Conservation (phyloP, 768 basidiomycete genomes). For the Russula brevipes region DNA sequence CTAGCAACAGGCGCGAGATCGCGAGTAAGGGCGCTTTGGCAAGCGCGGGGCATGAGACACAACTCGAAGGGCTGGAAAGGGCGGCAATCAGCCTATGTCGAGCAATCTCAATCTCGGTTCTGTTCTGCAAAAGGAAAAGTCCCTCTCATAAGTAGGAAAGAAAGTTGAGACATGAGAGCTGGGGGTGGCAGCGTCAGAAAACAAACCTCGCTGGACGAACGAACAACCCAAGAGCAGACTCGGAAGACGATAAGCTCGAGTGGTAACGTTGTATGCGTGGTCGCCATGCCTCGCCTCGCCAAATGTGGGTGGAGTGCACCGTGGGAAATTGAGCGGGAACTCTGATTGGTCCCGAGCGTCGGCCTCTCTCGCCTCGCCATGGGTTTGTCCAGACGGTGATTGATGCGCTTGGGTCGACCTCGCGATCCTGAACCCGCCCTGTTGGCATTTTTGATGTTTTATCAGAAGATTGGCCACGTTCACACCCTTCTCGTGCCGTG, state of each 20-base stretch:
- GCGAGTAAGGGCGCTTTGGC: not conserved
- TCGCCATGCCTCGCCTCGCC: not conserved
- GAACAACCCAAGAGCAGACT: too few species aligned
- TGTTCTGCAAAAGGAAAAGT: not conserved
- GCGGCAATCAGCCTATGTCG: slow-evolving; percentile 10
- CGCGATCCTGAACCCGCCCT: not conserved
- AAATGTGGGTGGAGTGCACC: too few species aligned
- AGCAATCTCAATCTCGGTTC: not conserved
- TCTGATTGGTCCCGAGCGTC: too few species aligned
- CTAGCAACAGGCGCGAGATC: not conserved
- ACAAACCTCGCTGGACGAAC: not conserved
- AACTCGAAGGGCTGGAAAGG: not conserved
- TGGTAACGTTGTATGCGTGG: not conserved
- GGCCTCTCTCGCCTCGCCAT: too few species aligned
- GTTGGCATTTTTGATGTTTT: not conserved
- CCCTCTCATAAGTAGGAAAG: not conserved
- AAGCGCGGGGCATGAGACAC: not conserved
- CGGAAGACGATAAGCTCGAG: not conserved
- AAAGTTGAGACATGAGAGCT: not conserved
- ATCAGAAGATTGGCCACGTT: not conserved
- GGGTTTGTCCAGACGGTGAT: too few species aligned
- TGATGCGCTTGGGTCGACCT: not conserved
- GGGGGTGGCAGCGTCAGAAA: not conserved
- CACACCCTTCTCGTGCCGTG: not conserved
- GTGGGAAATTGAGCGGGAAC: too few species aligned